Evolutionary conservation across 208 protist species (phyloP).

Genomic region (Crithidia acanthocephali): DNA sequence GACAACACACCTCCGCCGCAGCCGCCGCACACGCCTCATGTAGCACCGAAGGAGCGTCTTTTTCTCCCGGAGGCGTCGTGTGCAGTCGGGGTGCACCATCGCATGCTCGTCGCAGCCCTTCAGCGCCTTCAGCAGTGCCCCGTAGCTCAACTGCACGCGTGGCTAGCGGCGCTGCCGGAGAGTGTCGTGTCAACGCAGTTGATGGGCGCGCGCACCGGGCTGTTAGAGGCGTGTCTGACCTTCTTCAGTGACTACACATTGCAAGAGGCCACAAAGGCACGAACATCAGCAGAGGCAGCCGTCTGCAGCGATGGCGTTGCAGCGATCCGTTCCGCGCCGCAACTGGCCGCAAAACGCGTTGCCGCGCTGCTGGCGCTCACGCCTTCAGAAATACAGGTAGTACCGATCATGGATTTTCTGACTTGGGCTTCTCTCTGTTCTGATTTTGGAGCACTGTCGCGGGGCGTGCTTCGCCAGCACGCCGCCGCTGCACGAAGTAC

Average conservation of each 20-base stretch:
- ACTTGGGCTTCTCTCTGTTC: constrained; percentile 27
- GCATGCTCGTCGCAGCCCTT: constrained; percentile 7
- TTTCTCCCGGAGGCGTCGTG: neutral
- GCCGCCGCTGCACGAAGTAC: neutral
- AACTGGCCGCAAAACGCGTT: neutral
- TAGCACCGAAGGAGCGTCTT: neutral
- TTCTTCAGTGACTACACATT: neutral
- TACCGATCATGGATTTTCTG: constrained; percentile 31
- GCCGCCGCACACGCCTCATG: neutral
- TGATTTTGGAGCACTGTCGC: constrained; percentile 19
- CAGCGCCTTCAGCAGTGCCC: constrained; percentile 12
- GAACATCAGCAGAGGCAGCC: neutral
- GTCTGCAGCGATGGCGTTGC: neutral
- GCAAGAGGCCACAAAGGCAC: neutral
- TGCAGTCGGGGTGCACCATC: constrained; percentile 24
- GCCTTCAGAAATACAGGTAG: constrained; percentile 7
- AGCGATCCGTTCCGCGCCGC: neutral
- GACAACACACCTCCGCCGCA: too few species aligned
- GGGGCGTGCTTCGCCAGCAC: neutral
- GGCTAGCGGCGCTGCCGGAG: constrained; percentile 8
- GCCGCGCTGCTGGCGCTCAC: constrained; percentile 17
- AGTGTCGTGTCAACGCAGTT: neutral
- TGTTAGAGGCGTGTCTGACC: neutral
- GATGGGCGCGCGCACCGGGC: neutral
- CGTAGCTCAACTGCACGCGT: constrained; percentile 2